Conservation (phyloP, 2,329 filamentous ascomycete species). For the Monosporascus sp. region DNA sequence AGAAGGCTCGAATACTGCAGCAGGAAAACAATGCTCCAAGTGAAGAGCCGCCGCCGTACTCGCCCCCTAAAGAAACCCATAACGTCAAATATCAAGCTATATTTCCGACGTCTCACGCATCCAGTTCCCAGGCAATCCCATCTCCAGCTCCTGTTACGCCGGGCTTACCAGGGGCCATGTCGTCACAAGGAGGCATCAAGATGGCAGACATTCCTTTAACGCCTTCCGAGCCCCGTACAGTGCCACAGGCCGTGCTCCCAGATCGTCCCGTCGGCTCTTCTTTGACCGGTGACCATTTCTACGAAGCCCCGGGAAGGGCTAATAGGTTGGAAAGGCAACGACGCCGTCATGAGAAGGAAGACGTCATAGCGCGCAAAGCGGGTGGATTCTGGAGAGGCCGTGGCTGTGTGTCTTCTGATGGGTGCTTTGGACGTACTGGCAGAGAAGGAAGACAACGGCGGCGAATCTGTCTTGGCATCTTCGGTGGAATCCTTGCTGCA, state of each 20-base stretch:
- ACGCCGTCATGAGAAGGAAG: constrained; percentile 60
- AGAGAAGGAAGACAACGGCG: constrained; percentile 59
- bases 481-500: constrained; percentile 44
- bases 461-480: constrained; percentile 51
- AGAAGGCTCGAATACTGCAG: constrained; percentile 35
- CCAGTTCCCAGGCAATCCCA: constrained; percentile 42
- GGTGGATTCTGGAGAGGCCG: constrained; percentile 62
- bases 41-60: constrained; percentile 52
- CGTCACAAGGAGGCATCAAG: constrained; percentile 53
- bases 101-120: constrained; percentile 48
- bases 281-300: constrained; percentile 38
- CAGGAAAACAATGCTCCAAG: constrained; percentile 29
- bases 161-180: constrained; percentile 56
- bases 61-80: constrained; percentile 37
- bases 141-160: constrained; percentile 60
- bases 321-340: constrained; percentile 46
- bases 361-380: constrained; percentile 48
- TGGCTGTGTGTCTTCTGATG: constrained; percentile 55
- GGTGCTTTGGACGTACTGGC: constrained; percentile 59
- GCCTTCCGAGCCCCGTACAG: constrained; percentile 26
- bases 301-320: constrained; percentile 32
- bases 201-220: constrained; percentile 55
- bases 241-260: constrained; percentile 30
- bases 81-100: constrained; percentile 50
- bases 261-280: constrained; percentile 40